Evolutionary conservation across 208 protist genomes (phyloP).

Genomic region (Strigomonas culicis): DNA sequence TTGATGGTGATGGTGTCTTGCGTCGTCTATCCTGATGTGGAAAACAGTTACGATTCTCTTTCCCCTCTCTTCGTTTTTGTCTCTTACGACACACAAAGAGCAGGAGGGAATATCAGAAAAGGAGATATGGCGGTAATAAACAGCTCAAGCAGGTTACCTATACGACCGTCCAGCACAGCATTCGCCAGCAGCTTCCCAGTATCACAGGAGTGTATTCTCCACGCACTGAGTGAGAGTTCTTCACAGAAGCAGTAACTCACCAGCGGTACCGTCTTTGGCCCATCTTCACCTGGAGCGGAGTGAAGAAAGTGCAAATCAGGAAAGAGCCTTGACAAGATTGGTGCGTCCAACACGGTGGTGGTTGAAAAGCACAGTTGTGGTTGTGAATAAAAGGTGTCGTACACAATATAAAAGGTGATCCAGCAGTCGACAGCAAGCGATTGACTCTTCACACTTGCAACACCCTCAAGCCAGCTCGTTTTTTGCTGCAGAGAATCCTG

Average conservation of each 20-base stretch:
- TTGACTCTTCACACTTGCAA: neutral
- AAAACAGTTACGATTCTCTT: no score
- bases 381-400: conserved; percentile 12
- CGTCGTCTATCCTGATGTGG: no score
- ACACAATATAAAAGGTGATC: conserved; percentile 18
- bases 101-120: conserved; percentile 22
- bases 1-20: no score
- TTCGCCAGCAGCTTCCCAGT: conserved; percentile 28
- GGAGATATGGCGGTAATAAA: conserved; percentile 37
- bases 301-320: conserved; percentile 19
- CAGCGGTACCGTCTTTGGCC: conserved; percentile 9
- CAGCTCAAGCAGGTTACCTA: conserved; percentile 26
- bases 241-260: conserved; percentile 39
- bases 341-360: conserved; percentile 11
- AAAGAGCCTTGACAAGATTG: conserved; percentile 21
- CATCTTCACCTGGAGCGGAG: neutral
- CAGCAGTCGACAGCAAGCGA: neutral
- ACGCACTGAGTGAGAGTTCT: conserved; percentile 38
- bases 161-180: conserved; percentile 15
- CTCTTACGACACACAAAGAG: conserved; percentile 5
- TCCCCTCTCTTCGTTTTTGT: no score
- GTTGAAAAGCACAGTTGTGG: conserved; percentile 46
- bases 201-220: conserved; percentile 61
- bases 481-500: neutral
- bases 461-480: conserved; percentile 11